Evolutionary conservation across 164 flowering plant species (phyloP).

Genomic region (Cinnamomum chago): DNA sequence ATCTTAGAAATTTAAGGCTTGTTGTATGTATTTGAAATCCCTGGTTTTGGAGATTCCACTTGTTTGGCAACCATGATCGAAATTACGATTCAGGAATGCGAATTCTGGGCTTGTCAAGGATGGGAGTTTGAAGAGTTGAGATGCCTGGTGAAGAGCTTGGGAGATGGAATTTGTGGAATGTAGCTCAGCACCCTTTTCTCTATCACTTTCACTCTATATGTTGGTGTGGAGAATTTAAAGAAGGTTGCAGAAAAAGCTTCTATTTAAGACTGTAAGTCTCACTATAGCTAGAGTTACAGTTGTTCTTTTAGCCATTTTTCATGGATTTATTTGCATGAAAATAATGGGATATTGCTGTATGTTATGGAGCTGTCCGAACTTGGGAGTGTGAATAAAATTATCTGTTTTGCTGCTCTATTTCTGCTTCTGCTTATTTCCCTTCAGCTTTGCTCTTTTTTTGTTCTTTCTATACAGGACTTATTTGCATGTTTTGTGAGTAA

Average conservation of each 20-base stretch:
- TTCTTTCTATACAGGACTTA: background rate
- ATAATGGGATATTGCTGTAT: background rate
- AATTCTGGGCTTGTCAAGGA: background rate
- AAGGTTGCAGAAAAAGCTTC: constrained; percentile 6
- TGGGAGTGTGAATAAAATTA: constrained; percentile 4
- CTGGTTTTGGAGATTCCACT: background rate
- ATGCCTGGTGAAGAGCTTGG: background rate
- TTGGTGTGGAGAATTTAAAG: constrained; percentile 14
- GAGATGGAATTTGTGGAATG: background rate
- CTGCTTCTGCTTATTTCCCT: background rate
- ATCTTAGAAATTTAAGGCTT: background rate
- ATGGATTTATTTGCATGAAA: constrained; percentile 4
- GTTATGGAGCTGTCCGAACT: background rate
- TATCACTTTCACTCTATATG: background rate
- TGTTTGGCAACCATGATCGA: background rate
- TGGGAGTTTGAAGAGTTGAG: background rate
- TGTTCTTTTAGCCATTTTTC: constrained; percentile 1
- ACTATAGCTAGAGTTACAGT: background rate
- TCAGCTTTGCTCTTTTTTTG: background rate
- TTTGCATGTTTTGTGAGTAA: background rate
- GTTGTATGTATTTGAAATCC: background rate
- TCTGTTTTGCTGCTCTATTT: background rate
- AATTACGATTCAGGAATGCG: background rate
- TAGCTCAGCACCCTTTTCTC: background rate
- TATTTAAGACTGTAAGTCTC: constrained; percentile 2